Evolutionary conservation across 2,329 filamentous ascomycete genomes (phyloP).

Genomic region (Botrytis pseudocinerea): DNA sequence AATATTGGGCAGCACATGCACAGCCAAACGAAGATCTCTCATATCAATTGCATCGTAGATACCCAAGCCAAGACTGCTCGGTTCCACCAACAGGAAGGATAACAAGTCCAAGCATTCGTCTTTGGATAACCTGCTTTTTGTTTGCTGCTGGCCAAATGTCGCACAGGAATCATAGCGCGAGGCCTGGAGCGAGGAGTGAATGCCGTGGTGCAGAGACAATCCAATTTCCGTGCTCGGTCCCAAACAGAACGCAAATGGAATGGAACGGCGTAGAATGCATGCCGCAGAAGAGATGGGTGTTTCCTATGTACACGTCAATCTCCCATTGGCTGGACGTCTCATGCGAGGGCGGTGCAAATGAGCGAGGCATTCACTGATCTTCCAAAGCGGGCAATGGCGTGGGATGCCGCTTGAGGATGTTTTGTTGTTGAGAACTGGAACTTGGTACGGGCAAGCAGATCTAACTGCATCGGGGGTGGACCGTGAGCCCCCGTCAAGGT

Average conservation of each 20-base stretch:
- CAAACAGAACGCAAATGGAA: too few relatives aligned
- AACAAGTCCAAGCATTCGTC: too few relatives aligned
- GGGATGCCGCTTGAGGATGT: not conserved
- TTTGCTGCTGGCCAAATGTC: not conserved
- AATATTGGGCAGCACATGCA: not conserved
- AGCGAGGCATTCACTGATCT: not conserved
- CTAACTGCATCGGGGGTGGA: not conserved
- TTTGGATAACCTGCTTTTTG: too few relatives aligned
- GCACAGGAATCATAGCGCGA: not conserved
- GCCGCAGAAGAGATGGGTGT: too few relatives aligned
- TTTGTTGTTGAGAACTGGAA: not conserved
- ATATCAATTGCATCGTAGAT: not conserved
- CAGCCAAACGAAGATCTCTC: not conserved
- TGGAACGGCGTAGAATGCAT: too few relatives aligned
- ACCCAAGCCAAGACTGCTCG: not conserved
- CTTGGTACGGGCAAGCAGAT: not conserved
- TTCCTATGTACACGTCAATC: too few relatives aligned
- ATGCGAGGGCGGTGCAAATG: not conserved
- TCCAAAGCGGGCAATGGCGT: not conserved
- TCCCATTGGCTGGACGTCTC: not conserved
- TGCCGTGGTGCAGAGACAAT: too few relatives aligned
- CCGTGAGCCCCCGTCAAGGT: conserved; percentile 1
- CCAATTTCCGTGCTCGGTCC: too few relatives aligned
- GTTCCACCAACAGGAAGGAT: not conserved
- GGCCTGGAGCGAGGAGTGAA: not conserved